Evolutionary conservation across 805 yeast species (phyloP), one percentile per base, ranked within the genome.

Genomic region (Peterozyma toletana): DNA sequence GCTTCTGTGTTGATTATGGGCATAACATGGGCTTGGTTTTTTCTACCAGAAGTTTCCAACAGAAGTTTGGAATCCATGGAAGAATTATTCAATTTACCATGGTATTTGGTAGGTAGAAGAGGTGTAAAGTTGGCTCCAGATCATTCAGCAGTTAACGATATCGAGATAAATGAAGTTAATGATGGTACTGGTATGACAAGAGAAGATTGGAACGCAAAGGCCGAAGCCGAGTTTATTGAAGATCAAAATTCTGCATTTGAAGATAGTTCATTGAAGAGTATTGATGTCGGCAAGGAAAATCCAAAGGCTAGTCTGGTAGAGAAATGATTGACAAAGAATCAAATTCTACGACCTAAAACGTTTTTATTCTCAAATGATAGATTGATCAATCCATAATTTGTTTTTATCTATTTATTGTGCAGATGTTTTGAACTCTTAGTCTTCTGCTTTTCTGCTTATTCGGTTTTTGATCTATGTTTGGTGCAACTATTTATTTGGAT

Each of bases 91-190:
- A 63, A 57, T 53, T 63, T 73, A 51, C 82, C 81, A 42, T 77
- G 82, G 82, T 74, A 75, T 55, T 50, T 73, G 42, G 64, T 77
- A 50, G 83, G 83, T 38, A 66, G 82, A 59, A 68, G 60, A 44
- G 81, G 80, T 53, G 67, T 71, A 30, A 59, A 63, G 49, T 62
- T 76, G 48, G 71, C 77, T 47, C 80, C 80, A 31, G 80, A 76
- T 52, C 64, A 62, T 53, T 68, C 76, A 21, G 71, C 44, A 11
- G 30, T 43, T 17, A 41, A 40, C 33, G 38, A 40, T 9, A 14
- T 44, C n/a, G 37, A 37, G 10, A 44, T 42, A 40, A 13, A 37
- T 15, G 14, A 31, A 18, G 39, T 44, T 14, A 40, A 41, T 33
- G 41, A 33, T 9, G 13, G 33, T 5, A 14, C n/a, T 16, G 39